These are phyloP conservation scores for Trichoderma pleuroti DNA, from an alignment of 2,329 filamentous ascomycete genomes.

Conservation along the genomic window DNA sequence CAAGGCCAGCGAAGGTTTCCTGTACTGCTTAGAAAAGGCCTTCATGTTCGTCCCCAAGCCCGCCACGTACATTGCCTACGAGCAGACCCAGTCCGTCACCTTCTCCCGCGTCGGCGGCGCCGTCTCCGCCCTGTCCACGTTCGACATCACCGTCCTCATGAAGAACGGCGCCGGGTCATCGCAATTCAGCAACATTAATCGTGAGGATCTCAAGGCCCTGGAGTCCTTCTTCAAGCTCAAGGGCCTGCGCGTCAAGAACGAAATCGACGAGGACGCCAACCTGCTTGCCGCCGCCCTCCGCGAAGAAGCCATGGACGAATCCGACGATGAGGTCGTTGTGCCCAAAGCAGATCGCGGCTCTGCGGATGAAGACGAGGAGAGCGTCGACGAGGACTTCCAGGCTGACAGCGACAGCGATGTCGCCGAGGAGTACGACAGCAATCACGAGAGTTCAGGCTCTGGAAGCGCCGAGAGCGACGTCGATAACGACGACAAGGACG, in stretches of 20 bases:
- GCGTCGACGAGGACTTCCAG: constrained; percentile 92
- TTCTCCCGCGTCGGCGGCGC: constrained; percentile 95
- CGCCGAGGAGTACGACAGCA: constrained; percentile 91
- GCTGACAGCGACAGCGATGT: constrained; percentile 91
- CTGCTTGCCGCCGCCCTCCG: constrained; percentile 75
- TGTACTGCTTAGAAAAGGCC: constrained; percentile 96
- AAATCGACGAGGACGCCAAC: constrained; percentile 92
- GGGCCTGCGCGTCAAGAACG: constrained; percentile 93
- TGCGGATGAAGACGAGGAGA: constrained; percentile 94
- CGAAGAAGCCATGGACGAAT: constrained; percentile 77
- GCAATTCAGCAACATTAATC: constrained; percentile 98
- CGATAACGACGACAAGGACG: constrained; percentile 40
- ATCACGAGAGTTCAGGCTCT: constrained; percentile 78
- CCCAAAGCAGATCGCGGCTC: constrained; percentile 75
- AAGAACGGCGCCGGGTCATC: constrained; percentile 84
- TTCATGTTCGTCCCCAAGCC: constrained; percentile 99
- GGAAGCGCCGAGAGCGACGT: constrained; percentile 56
- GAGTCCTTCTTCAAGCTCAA: constrained; percentile 98
- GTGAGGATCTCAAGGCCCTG: constrained; percentile 94
- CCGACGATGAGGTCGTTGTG: constrained; percentile 75
- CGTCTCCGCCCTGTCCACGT: constrained; percentile 89
- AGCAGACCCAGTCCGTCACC: constrained; percentile 85
- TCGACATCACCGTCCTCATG: constrained; percentile 91
- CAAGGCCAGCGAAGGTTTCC: constrained; percentile 96
- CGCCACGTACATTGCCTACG: constrained; percentile 93